These are phyloP conservation scores for Pyrus communis DNA, from an alignment of 306 rosid genomes.

Conservation along the genomic window DNA sequence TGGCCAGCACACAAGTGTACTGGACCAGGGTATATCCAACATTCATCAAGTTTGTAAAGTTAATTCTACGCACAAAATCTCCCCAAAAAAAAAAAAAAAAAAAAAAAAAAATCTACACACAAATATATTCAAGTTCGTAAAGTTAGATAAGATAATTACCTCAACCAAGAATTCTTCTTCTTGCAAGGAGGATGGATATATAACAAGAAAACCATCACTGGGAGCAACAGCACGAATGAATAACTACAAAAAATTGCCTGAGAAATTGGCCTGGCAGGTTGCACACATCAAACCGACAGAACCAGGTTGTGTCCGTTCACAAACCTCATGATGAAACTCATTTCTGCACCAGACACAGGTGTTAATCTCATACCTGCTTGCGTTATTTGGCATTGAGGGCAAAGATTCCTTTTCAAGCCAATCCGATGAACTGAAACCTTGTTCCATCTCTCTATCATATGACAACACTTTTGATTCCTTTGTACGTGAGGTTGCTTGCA, in stretches of 20 bases:
- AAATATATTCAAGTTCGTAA: too few relatives aligned
- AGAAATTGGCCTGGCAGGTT: conserved; percentile 33
- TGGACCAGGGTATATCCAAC: neutral
- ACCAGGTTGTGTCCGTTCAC: conserved; percentile 10
- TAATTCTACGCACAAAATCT: neutral
- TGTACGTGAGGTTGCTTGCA: conserved; percentile 9
- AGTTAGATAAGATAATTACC: conserved; percentile 29
- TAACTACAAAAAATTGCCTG: conserved; percentile 26
- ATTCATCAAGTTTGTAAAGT: neutral
- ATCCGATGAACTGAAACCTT: conserved; percentile 15
- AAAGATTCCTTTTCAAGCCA: conserved; percentile 21
- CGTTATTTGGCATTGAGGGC: conserved; percentile 13
- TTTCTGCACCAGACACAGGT: conserved; percentile 28
- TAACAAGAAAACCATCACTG: conserved; percentile 27
- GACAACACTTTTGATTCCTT: conserved; percentile 18
- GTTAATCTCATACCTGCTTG: conserved; percentile 4
- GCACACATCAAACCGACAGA: conserved; percentile 31
- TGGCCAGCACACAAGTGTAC: neutral
- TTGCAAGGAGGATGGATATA: conserved; percentile 27
- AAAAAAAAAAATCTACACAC: neutral
- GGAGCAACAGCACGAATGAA: conserved; percentile 22
- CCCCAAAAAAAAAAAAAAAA: neutral
- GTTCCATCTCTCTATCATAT: conserved; percentile 10
- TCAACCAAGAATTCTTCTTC: conserved; percentile 24
- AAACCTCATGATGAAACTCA: conserved; percentile 20